Evolutionary conservation across 2,329 filamentous ascomycete genomes (phyloP), one percentile per base, ranked within the genome.

Genomic region (Ophiocordyceps sinensis): DNA sequence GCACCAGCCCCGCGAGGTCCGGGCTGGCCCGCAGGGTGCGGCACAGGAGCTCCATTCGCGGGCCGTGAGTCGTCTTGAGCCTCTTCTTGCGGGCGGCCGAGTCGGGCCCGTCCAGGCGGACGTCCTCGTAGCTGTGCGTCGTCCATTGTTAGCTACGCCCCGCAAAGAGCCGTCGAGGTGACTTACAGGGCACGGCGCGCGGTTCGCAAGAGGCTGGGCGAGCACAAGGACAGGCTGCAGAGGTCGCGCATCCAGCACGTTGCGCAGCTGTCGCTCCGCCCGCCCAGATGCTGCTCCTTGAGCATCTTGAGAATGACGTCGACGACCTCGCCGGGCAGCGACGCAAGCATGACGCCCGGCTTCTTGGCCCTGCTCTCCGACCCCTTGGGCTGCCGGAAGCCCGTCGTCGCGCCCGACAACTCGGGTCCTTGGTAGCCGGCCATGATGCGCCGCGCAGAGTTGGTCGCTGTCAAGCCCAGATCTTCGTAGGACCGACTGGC

Each of bases 201-300:
- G 34, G 65, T 66, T 46, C 65, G 66, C 49, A 68, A 60, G 60
- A 71, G 70, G 49, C 70, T 75, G 45, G 64, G 66, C 14, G 67
- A 70, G 31, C 65, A 62, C 11, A 74, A 43, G 11, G 68, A 64
- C 34, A 78, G 53, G 35, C 65, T 67, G 47, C 67, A 71, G 28
- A 70, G 57, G 49, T 81, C 75, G 38, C 77, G 65, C 72, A 77
- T 77, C 71, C 73, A 78, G 54, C 77, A 80, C 15, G 77, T 79
- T 14, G 74, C 67, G 51, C 77, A 80, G 54, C 73, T 77, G 29
- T 59, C 57, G 46, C 66, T 71, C 3, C 59, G 58, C 13, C 57
- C 51, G 7, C 54, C 57, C 12, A 78, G 51, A 51, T 81, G 77
- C 13, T 66, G 53, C 31, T 62, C 58, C 51, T 66, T 71, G 15